These are phyloP conservation scores for Avena eriantha DNA, from an alignment of 176 grass and related monocot species.

Conservation along the genomic window DNA sequence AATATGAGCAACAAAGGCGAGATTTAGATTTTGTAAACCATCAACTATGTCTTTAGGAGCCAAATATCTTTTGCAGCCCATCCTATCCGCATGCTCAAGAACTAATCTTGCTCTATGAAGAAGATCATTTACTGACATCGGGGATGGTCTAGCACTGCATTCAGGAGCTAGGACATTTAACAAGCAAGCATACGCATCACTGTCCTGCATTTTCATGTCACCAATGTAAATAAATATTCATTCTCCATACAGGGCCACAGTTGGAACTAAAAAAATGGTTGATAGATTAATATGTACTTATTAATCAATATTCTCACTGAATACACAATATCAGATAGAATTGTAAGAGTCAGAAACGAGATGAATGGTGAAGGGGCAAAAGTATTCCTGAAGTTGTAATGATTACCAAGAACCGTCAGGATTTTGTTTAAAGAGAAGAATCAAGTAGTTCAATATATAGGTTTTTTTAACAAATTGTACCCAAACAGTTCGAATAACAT, in stretches of 20 bases:
- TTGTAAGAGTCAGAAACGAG: conserved; percentile 32
- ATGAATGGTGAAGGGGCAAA: conserved; percentile 22
- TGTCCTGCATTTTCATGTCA: conserved; percentile 70
- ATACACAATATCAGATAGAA: conserved; percentile 2
- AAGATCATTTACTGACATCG: conserved; percentile 80
- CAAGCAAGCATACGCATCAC: conserved; percentile 90
- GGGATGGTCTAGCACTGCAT: conserved; percentile 67
- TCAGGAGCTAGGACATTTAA: conserved; percentile 93
- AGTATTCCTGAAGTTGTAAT: conserved; percentile 6
- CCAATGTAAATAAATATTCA: conserved; percentile 22
- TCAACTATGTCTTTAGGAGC: conserved; percentile 97
- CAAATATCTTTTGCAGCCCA: conserved; percentile 97
- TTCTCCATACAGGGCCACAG: not conserved
- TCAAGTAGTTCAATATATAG: conserved; percentile 20
- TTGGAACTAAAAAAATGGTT: conserved; percentile 25
- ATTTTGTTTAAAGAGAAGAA: not conserved
- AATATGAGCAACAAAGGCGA: conserved; percentile 97
- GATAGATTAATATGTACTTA: conserved; percentile 1
- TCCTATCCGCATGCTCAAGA: conserved; percentile 96
- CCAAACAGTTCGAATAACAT: conserved; percentile 16
- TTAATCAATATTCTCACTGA: conserved; percentile 32
- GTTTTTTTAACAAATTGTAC: not conserved
- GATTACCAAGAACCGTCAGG: not conserved
- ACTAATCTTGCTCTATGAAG: conserved; percentile 90
- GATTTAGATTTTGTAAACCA: conserved; percentile 96